These are phyloP conservation scores for Rhizophora apiculata DNA, from an alignment of 345 rosid species.

Conservation along the genomic window DNA sequence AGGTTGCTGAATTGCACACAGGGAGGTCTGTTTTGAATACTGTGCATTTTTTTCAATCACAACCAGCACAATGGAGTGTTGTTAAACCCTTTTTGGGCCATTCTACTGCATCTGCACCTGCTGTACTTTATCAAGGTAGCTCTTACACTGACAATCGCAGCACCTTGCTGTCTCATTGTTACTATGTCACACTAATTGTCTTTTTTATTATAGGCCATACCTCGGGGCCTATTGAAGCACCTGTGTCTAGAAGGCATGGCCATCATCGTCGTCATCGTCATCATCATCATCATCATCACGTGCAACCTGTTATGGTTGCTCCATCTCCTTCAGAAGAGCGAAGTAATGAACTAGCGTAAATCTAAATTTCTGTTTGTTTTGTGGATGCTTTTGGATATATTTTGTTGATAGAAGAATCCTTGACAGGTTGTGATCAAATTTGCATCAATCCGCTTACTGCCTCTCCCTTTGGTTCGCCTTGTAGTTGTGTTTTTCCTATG, in stretches of 20 bases:
- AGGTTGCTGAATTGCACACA: slow-evolving; percentile 27
- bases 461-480: slow-evolving; percentile 87
- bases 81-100: slow-evolving; percentile 38
- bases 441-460: slow-evolving; percentile 90
- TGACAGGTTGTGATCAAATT: slow-evolving; percentile 83
- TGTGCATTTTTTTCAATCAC: slow-evolving; percentile 34
- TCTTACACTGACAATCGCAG: slow-evolving; percentile 1
- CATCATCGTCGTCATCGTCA: slow-evolving; percentile 9
- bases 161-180: slow-evolving; percentile 10
- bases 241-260: slow-evolving; percentile 38
- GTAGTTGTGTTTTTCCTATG: slow-evolving; percentile 98
- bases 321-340: slow-evolving; percentile 61
- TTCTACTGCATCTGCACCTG: slow-evolving; percentile 39
- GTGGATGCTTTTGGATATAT: slow-evolving; percentile 4
- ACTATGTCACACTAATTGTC: slow-evolving; percentile 9
- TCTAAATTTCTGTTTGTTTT: slow-evolving; percentile 4
- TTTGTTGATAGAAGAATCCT: slow-evolving; percentile 24
- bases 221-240: slow-evolving; percentile 39
- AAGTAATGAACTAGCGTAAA: slow-evolving; percentile 38
- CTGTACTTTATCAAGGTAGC: slow-evolving; percentile 48
- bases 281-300: slow-evolving; percentile 54
- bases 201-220: slow-evolving; percentile 36
- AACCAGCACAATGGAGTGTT: slow-evolving; percentile 28
- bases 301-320: slow-evolving; percentile 48
- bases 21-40: slow-evolving; percentile 48